Conservation (phyloP, 805 yeast genomes). For the Candida pseudoglaebosa region DNA sequence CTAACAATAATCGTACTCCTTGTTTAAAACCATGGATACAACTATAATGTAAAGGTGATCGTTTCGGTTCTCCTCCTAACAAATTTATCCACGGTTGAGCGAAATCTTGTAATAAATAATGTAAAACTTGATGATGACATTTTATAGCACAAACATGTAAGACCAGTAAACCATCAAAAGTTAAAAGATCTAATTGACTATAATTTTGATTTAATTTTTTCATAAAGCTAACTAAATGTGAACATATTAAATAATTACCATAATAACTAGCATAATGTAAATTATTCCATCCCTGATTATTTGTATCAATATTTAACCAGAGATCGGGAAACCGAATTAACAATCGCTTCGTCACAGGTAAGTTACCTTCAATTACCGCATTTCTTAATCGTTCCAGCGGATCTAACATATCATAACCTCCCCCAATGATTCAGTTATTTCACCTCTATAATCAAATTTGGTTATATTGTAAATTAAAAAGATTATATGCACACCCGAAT, state of each 20-base stretch:
- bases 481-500: no score
- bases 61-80: conserved; percentile 26
- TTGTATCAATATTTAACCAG: conserved; percentile 39
- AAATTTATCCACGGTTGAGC: conserved; percentile 34
- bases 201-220: conserved; percentile 15
- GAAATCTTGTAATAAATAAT: conserved; percentile 40
- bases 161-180: conserved; percentile 34
- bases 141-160: conserved; percentile 31
- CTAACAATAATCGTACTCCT: conserved; percentile 35
- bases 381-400: conserved; percentile 34
- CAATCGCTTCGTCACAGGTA: conserved; percentile 36
- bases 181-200: conserved; percentile 27
- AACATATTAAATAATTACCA: conserved; percentile 41
- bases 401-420: conserved; percentile 27
- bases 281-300: conserved; percentile 36
- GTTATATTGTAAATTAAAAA: no score
- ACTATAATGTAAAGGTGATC: conserved; percentile 37
- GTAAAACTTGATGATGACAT: conserved; percentile 38
- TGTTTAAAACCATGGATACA: conserved; percentile 33
- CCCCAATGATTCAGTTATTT: no score
- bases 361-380: conserved; percentile 36
- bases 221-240: conserved; percentile 33
- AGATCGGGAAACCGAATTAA: conserved; percentile 37
- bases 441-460: no score
- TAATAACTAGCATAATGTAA: conserved; percentile 39